Evolutionary conservation across 352 stramenopile genomes (phyloP), one percentile per base, ranked within the genome.

Genomic region (Phytophthora fragariaefolia): DNA sequence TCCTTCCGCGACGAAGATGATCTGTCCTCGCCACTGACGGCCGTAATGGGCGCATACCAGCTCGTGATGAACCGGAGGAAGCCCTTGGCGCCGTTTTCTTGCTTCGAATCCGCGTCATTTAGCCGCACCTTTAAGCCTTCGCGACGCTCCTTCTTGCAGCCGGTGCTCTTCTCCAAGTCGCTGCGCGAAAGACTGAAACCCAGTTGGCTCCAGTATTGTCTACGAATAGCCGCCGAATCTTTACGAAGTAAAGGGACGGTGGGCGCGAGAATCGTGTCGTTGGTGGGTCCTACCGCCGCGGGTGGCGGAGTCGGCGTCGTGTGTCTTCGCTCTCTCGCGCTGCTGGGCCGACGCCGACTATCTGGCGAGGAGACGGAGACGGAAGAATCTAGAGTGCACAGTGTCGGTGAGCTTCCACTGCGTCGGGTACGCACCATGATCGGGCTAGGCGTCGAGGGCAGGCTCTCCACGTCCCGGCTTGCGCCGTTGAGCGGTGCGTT

Each of bases 201-300:
- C 9, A 96, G 66, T 60, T 96, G 87, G 56, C 77, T 95, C 89
- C 83, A 93, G 65, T 96, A 96, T 65, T 95, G 82, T 65, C 91
- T 82, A 38, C 89, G 85, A 52, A 96, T 93, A 4, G 85, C 84
- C 63, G 90, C 90, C 20, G 82, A 91, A 69, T 96, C 89, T 56
- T 89, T 89, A 42, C 86, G 85, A 27, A 92, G 71, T 46, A 80
- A 69, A 22, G 80, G 72, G 42, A 64, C 63, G 22, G 70, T 47
- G 0, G 74, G 50, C 22, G 59, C 54, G 0, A 79, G 36, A 48
- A 55, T 47, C 1, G 64, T 58, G 23, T 72, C 72, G 20, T 66
- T 73, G 2, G 72, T 43, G 6, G 66, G 54, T 20, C 62, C 55
- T 48, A 59, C 50, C 34, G 63, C 34, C 55, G 50, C 30, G 45